Percentiles rank a stretch among this genome's conserved stretches.
phyloP scores from a whole-genome alignment of 768 basidiomycete genomes.

The Paxillus ammoniavirescens region DNA sequence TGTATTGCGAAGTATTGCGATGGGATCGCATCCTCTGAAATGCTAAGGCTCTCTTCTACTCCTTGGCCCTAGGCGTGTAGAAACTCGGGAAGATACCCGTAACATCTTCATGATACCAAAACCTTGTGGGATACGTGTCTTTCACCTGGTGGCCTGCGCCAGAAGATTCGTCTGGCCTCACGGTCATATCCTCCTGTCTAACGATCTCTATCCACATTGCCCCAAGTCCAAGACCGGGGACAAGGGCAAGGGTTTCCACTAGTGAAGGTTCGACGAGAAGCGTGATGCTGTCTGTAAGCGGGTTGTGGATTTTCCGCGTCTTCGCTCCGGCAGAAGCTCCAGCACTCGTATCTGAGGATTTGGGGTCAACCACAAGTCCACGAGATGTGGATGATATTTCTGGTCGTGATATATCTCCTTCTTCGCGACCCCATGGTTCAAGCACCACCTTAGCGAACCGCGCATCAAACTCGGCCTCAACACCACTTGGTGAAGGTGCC shows the following conservation, averaged over 20 bases:
- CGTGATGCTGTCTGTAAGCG: slow-evolving; percentile 55
- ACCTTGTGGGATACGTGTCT: not conserved
- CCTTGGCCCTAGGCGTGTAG: slow-evolving; percentile 32
- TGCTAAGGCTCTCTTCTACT: not conserved
- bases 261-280: slow-evolving; percentile 51
- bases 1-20: not conserved
- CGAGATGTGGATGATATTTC: slow-evolving; percentile 36
- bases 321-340: not conserved
- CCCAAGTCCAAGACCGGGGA: slow-evolving; percentile 56
- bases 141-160: not conserved
- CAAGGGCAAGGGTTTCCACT: slow-evolving; percentile 37
- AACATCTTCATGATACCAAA: slow-evolving; percentile 55
- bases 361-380: slow-evolving; percentile 33
- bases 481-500: slow-evolving; percentile 22
- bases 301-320: slow-evolving; percentile 42
- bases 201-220: slow-evolving; percentile 71
- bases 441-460: slow-evolving; percentile 51
- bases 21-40: slow-evolving; percentile 16
- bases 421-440: slow-evolving; percentile 51
- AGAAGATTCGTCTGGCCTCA: not conserved
- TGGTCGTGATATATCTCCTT: slow-evolving; percentile 37
- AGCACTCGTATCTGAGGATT: slow-evolving; percentile 5
- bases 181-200: slow-evolving; percentile 30
- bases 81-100: slow-evolving; percentile 54
- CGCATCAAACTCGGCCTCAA: slow-evolving; percentile 48